Base-by-base conservation (phyloP, 2,329 filamentous ascomycete species). In the Venturia pyrina region DNA sequence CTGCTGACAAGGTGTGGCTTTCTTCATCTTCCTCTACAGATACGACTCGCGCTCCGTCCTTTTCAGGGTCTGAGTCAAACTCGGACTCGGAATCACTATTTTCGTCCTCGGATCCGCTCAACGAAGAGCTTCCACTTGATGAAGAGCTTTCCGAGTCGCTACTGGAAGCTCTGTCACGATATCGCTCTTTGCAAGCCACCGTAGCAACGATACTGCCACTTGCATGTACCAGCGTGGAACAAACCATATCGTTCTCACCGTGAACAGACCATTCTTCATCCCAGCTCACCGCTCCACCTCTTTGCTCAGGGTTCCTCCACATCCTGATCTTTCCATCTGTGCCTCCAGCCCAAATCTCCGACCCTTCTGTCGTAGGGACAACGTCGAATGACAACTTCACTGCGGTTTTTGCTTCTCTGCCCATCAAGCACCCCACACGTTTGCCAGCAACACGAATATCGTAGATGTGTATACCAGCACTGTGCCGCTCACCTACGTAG, bases 261-360 rank as follows among this genome's bases (percentile, higher is more conserved):
- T 63, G 63, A 34, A 63, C 40, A n/a, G 8, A 15, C 57, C 56
- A 63, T 43, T 48, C 24, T 17, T 44, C 46, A 34, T 50, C 32
- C 40, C 37, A 61, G 32, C 32, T 56, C 11, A 76, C 68, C 7
- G 68, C 69, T 0, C 74, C 75, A 40, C 75, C 72, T 43, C 67
- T 70, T 46, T 66, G 17, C 40, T 69, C 71, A 44, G 75, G 72
- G 69, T 75, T 72, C 21, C 67, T 68, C 76, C 76, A 78, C 8
- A 76, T 75, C 66, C 82, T 76, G 65, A 84, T 76, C 21, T 69
- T 70, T 0, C 86, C 85, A 75, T 88, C 85, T 0, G 73, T 78
- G 0, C 84, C 85, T 11, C 86, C 86, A 59, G 76, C 79, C 84
- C 84, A 87, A 24, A 88, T 73, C 70, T 87, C 83, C 69, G 81